phyloP scores from a whole-genome alignment of 2,329 filamentous ascomycete species.

The Magnaporthiopsis incrustans region DNA sequence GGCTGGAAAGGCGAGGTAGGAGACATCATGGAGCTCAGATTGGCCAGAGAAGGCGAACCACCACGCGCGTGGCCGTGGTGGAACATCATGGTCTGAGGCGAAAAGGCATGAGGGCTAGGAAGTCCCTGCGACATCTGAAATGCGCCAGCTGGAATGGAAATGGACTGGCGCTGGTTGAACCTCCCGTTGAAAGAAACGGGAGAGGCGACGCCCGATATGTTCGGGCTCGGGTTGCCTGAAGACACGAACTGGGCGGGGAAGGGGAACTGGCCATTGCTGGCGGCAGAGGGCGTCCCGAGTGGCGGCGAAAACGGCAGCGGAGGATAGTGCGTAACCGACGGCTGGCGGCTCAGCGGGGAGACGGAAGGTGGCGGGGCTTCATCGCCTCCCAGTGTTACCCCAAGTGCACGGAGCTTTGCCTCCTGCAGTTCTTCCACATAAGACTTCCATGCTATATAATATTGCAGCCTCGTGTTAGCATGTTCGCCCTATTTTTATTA shows the following conservation, averaged over 20 bases:
- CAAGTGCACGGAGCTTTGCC: conserved; percentile 84
- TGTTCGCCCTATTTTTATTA: background rate
- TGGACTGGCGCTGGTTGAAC: conserved; percentile 65
- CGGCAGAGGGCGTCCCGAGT: conserved; percentile 68
- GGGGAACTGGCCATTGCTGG: conserved; percentile 57
- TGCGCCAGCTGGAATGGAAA: conserved; percentile 54
- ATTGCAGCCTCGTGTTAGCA: background rate
- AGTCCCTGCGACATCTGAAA: conserved; percentile 56
- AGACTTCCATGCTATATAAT: conserved; percentile 52
- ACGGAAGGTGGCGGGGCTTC: conserved; percentile 56
- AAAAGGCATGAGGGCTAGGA: conserved; percentile 52
- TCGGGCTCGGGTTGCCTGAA: conserved; percentile 55
- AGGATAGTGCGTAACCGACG: conserved; percentile 63
- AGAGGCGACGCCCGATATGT: conserved; percentile 58
- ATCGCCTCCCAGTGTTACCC: conserved; percentile 72
- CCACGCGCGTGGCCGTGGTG: conserved; percentile 44
- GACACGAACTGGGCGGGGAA: conserved; percentile 54
- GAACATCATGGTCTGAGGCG: conserved; percentile 45
- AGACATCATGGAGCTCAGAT: conserved; percentile 49
- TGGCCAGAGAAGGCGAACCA: conserved; percentile 57
- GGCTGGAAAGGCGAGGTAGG: conserved; percentile 56
- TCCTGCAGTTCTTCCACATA: conserved; percentile 81
- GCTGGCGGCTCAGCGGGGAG: conserved; percentile 61
- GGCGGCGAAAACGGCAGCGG: conserved; percentile 77
- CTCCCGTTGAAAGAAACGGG: conserved; percentile 62